Conservation (phyloP, 2,329 filamentous ascomycete species). For the Botrytis squamosa region DNA sequence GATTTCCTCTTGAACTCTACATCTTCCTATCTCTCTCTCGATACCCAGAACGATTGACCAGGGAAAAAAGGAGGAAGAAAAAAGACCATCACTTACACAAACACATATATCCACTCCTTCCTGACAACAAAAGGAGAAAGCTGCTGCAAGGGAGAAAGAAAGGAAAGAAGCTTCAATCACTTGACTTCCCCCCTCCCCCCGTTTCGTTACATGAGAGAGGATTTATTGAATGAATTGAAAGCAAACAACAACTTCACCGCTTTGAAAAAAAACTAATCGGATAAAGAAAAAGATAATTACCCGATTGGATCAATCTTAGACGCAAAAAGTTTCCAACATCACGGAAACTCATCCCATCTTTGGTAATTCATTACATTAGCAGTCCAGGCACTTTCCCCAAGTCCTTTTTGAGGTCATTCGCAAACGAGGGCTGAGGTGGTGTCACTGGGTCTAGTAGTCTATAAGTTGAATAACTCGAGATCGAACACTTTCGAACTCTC, state of each 20-base stretch:
- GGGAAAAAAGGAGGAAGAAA: not conserved
- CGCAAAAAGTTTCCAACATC: not conserved
- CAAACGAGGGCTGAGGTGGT: constrained; percentile 4
- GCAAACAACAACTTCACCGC: constrained; percentile 8
- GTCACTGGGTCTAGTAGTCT: not conserved
- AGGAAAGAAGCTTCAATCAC: constrained; percentile 11
- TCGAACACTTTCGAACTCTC: not conserved
- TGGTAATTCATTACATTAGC: not conserved
- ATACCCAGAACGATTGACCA: not conserved
- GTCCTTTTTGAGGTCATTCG: constrained; percentile 13
- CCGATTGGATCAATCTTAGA: constrained; percentile 11
- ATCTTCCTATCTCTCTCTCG: constrained; percentile 4
- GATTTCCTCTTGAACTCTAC: not conserved
- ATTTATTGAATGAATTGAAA: not conserved
- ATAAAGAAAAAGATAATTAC: constrained; percentile 8
- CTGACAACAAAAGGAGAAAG: not conserved
- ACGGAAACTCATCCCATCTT: constrained; percentile 15
- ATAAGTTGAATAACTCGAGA: not conserved
- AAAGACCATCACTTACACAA: not conserved
- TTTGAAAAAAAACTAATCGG: constrained; percentile 1
- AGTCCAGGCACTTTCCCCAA: not conserved
- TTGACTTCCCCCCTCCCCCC: not conserved
- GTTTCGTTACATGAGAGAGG: not conserved
- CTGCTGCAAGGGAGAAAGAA: constrained; percentile 3
- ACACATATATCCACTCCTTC: not conserved